Evolutionary conservation across 75 land plant species (phyloP), one percentile per base, ranked within the genome.

Genomic region (Picea glauca): DNA sequence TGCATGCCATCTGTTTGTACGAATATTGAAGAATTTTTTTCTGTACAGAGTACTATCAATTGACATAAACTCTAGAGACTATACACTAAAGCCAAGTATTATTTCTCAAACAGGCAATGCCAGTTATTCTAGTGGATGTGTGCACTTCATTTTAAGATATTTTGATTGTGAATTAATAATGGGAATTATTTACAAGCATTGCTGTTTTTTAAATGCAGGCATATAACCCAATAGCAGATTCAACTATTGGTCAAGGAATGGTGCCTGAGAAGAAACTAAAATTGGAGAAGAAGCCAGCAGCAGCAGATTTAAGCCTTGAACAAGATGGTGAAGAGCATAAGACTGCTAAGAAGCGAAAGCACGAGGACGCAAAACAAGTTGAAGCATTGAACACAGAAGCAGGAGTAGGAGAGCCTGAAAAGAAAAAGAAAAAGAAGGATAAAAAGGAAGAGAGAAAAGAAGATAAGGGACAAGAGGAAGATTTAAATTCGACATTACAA

Each of bases 191-290:
- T 46, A 7, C 54, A 46, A 5, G 1, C 11, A 1, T 50, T 50
- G 56, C 9, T 50, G 56, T 12, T 50, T 58, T 54, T 72, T 20
- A 26, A 50, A 50, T 92, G 84, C 79, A 96, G 98, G 83, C 91
- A 21, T 97, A 97, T 60, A 96, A 96, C 81, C 90, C 94, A 58
- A 81, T 96, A 67, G 87, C 96, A 12, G 99, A 96, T 81, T 76
- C 88, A n/a, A 72, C 92, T n/a, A 80, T 96, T 68, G 90, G 82
- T 7, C 56, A 76, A 65, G 26, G 57, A 0, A 30, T 40, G 7
- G 31, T 76, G 43, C 13, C 79, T 4, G 40, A 78, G 0, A 78
- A 64, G 18, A 70, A 32, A 66, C 17, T 32, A 15, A 75, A 50
- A 50, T 50, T 50, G 56, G 56, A 50, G 56, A 1, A 50, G 12